Conservation (phyloP, 306 rosid genomes). For the cucumber (Cucumis sativus) region DNA sequence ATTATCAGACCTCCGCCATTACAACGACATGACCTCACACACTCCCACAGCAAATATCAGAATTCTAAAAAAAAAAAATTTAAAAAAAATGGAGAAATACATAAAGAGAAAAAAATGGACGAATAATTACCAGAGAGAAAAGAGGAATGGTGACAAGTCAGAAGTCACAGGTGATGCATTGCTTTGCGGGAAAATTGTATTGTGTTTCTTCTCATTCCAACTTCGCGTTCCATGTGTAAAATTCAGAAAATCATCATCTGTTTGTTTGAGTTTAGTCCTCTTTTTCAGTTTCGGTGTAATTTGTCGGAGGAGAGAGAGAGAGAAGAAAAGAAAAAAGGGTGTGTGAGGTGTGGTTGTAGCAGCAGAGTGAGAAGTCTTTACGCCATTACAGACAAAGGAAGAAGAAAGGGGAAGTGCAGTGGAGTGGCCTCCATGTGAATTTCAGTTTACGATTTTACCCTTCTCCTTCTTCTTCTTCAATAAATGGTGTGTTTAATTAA, state of each 20-base stretch:
- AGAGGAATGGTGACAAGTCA: background rate
- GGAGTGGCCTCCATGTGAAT: slow-evolving; percentile 6
- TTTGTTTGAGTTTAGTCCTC: background rate
- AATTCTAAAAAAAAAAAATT: background rate
- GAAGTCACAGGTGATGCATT: background rate
- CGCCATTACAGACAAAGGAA: slow-evolving; percentile 5
- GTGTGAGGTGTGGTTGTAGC: background rate
- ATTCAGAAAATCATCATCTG: background rate
- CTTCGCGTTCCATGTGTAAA: background rate
- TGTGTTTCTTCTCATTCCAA: background rate
- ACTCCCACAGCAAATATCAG: background rate
- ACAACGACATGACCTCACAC: background rate
- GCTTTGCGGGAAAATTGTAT: slow-evolving; percentile 4
- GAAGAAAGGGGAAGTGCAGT: background rate
- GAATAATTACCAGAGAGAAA: background rate
- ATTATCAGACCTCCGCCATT: background rate
- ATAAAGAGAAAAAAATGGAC: background rate
- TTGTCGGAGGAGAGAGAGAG: slow-evolving; percentile 1
- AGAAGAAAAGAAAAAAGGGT: background rate
- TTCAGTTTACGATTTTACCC: background rate
- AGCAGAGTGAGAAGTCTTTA: background rate
- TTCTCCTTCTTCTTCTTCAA: background rate
- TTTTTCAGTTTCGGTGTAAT: slow-evolving; percentile 6
- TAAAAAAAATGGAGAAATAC: background rate
- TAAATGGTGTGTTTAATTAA: background rate